Evolutionary conservation across 2,329 filamentous ascomycete species (phyloP), one percentile per base, ranked within the genome.

Genomic region (Ramichloridium luteum): DNA sequence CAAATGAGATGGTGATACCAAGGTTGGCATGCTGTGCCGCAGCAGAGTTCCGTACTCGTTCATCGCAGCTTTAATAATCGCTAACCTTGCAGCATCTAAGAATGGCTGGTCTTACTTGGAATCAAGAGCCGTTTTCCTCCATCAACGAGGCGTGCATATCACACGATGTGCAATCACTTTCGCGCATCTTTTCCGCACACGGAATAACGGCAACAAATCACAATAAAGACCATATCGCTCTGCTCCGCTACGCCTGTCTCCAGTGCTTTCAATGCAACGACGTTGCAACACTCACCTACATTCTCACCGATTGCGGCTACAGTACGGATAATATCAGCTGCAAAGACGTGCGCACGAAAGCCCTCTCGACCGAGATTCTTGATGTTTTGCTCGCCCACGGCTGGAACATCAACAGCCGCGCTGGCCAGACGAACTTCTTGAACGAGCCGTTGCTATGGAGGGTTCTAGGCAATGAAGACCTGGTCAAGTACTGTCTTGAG

Each of bases 401-500:
- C 20, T 23, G 20, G 20, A 23, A 23, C n/a, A 23, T 23, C 20
- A 23, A 23, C 20, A 23, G n/a, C 8, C 20, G 20, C 20, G 8
- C n/a, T n/a, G n/a, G n/a, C n/a, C 8, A n/a, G 20, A n/a, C 20
- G 8, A n/a, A n/a, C n/a, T n/a, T 8, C 20, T n/a, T 8, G 8
- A 23, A n/a, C 20, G 20, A n/a, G 8, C 20, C 20, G n/a, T 23
- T 23, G 8, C 20, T 23, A 8, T 23, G 20, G 20, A n/a, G 8
- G 20, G 20, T 23, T n/a, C 20, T 23, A 8, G 20, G 8, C 8
- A 23, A 23, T n/a, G 20, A 23, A 23, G 20, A 23, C 20, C 20
- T 23, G n/a, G 20, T 23, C n/a, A 23, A 23, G 20, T 23, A 23
- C 20, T 23, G 20, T 23, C 20, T 23, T 23, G 20, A 23, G 20